A percentile compares a stretch with the other conserved stretches of the same genome.
Evolutionary conservation across 2,329 filamentous ascomycete genomes (phyloP).

Genomic region (Penicillium sp.): DNA sequence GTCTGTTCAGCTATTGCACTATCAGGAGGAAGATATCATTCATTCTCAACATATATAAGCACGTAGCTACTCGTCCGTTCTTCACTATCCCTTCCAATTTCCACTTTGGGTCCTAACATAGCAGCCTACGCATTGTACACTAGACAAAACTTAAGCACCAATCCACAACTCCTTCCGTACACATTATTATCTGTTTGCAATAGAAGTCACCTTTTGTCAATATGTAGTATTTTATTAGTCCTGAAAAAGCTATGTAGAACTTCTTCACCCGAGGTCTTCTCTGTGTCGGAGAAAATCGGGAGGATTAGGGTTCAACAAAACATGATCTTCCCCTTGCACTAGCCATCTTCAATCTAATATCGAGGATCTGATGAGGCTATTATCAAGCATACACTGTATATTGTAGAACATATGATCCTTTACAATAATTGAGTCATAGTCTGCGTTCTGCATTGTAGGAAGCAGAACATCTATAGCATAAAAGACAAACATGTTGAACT

Average conservation of each 20-base stretch:
- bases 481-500: background rate
- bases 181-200: background rate
- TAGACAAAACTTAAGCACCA: too few relatives aligned
- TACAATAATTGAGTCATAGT: conserved; percentile 1
- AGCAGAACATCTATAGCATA: conserved; percentile 2
- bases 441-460: conserved; percentile 11
- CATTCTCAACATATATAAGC: background rate
- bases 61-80: too few relatives aligned
- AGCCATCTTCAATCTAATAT: background rate
- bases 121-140: background rate
- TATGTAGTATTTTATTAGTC: background rate
- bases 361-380: background rate
- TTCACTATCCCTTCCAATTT: background rate
- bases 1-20: background rate
- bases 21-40: background rate
- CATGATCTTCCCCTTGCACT: background rate
- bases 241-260: background rate
- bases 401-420: background rate
- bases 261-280: background rate
- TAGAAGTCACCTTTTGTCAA: fast-evolving
- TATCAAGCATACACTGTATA: conserved; percentile 9
- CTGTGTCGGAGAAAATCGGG: conserved; percentile 8
- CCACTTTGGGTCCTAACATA: background rate
- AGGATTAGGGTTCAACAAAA: conserved; percentile 1
- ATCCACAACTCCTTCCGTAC: background rate